Conservation (phyloP, 495 filamentous ascomycete species). For the Neurospora sp. region DNA sequence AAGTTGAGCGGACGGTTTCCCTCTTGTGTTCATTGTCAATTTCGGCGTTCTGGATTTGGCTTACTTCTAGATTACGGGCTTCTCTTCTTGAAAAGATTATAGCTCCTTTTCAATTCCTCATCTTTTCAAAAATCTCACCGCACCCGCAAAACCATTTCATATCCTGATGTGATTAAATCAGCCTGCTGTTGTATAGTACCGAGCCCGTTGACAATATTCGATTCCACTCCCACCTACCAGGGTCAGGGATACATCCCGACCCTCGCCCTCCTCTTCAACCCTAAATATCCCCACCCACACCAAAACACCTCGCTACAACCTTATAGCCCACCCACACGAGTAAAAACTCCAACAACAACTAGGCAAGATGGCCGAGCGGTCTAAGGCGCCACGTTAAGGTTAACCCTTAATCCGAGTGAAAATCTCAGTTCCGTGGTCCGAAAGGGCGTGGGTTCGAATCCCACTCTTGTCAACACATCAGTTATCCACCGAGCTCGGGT, state of each 20-base stretch:
- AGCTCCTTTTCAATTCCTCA: background rate
- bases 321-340: background rate
- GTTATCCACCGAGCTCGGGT: background rate
- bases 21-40: background rate
- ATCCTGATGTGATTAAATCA: background rate
- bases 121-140: background rate
- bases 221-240: background rate
- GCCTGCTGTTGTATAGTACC: background rate
- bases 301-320: background rate
- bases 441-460: constrained; percentile 30
- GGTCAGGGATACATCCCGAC: background rate
- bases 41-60: background rate
- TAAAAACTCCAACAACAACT: background rate
- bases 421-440: constrained; percentile 14
- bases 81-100: background rate
- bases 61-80: background rate
- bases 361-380: background rate
- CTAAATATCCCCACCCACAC: background rate
- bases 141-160: background rate
- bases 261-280: background rate
- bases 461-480: constrained; percentile 17
- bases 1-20: background rate
- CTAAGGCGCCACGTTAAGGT: background rate
- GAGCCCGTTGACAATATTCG: background rate
- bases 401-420: background rate